Conservation (phyloP, 192 early-diverging fungal genomes). For the Podila clonocystis region DNA sequence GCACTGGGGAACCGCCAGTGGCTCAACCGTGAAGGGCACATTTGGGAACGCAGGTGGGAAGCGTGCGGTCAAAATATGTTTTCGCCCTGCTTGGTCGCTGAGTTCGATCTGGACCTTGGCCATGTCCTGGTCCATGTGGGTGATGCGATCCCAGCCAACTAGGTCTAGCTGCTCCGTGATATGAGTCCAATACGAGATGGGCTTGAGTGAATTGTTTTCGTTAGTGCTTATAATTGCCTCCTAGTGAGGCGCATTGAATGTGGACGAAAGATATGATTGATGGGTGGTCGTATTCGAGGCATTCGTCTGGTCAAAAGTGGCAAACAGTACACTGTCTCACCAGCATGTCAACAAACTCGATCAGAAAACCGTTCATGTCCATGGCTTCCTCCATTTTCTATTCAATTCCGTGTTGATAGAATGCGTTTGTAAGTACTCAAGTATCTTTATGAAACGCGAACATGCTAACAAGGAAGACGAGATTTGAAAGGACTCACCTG, state of each 20-base stretch:
- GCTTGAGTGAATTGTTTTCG: background rate
- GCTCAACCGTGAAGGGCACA: conserved; percentile 17
- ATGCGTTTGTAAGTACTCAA: background rate
- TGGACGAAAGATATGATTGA: background rate
- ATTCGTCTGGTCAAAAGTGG: background rate
- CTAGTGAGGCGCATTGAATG: background rate
- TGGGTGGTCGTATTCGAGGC: no score
- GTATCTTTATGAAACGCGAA: background rate
- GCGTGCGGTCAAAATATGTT: conserved; percentile 21
- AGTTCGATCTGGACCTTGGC: conserved; percentile 21
- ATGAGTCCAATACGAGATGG: conserved; percentile 23
- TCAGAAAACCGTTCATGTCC: conserved; percentile 33
- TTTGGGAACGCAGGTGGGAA: conserved; percentile 34
- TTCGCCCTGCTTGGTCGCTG: conserved; percentile 24
- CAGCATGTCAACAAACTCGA: conserved; percentile 35
- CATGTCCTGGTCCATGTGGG: conserved; percentile 20
- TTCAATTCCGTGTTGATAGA: background rate
- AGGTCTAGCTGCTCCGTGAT: conserved; percentile 32
- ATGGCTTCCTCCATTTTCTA: conserved; percentile 43
- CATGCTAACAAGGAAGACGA: background rate
- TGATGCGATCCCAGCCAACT: conserved; percentile 35
- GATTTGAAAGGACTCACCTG: conserved; percentile 9
- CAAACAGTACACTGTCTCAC: background rate
- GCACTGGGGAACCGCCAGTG: conserved; percentile 22
- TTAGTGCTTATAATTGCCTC: conserved; percentile 26